These are phyloP conservation scores for Dentiscutata heterogama DNA, from an alignment of 371 early-diverging fungal species.

Conservation along the genomic window DNA sequence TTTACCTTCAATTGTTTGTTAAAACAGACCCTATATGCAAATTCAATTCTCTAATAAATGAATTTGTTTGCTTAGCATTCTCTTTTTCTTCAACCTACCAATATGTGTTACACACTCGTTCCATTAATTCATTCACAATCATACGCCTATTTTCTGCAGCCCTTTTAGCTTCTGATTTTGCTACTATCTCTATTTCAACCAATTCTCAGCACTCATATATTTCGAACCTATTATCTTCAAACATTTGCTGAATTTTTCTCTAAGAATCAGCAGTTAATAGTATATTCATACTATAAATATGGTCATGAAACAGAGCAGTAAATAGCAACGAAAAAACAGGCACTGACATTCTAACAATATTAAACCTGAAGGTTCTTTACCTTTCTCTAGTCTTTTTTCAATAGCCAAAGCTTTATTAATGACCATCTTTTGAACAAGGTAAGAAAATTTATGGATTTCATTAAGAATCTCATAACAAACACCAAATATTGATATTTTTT, in stretches of 20 bases:
- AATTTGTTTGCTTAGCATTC: neutral
- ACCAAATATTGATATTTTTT: constrained; percentile 35
- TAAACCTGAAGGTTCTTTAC: constrained; percentile 6
- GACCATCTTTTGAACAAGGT: constrained; percentile 15
- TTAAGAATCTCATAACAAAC: constrained; percentile 22
- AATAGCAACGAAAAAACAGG: neutral
- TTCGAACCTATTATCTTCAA: constrained; percentile 36
- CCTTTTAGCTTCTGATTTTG: constrained; percentile 3
- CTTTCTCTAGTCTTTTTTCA: constrained; percentile 33
- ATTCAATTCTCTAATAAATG: constrained; percentile 1
- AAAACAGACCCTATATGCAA: too few relatives aligned
- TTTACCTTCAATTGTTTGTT: too few relatives aligned
- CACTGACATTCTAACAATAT: constrained; percentile 19
- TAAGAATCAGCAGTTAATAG: constrained; percentile 13
- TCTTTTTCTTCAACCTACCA: constrained; percentile 27
- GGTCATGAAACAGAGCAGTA: constrained; percentile 34
- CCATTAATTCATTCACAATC: constrained; percentile 4
- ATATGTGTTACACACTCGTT: constrained; percentile 11
- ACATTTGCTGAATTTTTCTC: constrained; percentile 17
- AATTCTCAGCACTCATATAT: constrained; percentile 11
- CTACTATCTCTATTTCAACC: neutral
- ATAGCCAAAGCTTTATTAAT: constrained; percentile 25
- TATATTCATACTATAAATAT: neutral
- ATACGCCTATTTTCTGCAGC: neutral
- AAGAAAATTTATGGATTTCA: constrained; percentile 22